Base-by-base conservation (phyloP, 345 rosid genomes). In the Camelina neglecta region DNA sequence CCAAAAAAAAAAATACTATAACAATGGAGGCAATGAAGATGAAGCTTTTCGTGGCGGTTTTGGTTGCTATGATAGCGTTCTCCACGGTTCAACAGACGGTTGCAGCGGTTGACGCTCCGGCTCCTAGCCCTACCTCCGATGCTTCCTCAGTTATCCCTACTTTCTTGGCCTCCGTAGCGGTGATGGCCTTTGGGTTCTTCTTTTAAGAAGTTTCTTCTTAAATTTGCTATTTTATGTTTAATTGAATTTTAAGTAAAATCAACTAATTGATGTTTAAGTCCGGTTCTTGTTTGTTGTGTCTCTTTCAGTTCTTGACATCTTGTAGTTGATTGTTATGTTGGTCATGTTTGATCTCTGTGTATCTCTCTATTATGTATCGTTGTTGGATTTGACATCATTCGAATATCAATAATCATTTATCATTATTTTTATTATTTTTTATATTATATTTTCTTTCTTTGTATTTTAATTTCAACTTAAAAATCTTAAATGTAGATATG, bases 1-100 rank as follows among this genome's bases (percentile, higher is more conserved):
- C 63, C 41, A 66, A 60, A 66, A 60, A 66, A 60, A 66, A 60
- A 49, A 36, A 23, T 3, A 76, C 39, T 18, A 49, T 50, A 49
- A 65, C 57, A 58, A 80, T 80, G 83, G 83, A 80, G 73, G 74
- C 83, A 70, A 70, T 75, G 80, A 80, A 70, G 76, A 65, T 75
- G 80, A 80, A 80, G 80, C 59, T 80, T 59, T 70, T 65, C 35
- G 45, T 80, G 60, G 80, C 70, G 39, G 38, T 80, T 67, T 18
- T 80, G 65, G 76, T 70, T 56, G 83, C 80, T 1, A 44, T 71
- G 65, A 15, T 75, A 11, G 77, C 69, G 1, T 65, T 80, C 35
- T 75, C 83, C 23, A 45, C 70, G 12, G 64, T 80, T 66, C 53
- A 78, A 9, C 76, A 65, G 31, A 51, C 76, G 55, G 76, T 65